Evolutionary conservation across 805 yeast species (phyloP).

Genomic region (Komagataella phaffii): DNA sequence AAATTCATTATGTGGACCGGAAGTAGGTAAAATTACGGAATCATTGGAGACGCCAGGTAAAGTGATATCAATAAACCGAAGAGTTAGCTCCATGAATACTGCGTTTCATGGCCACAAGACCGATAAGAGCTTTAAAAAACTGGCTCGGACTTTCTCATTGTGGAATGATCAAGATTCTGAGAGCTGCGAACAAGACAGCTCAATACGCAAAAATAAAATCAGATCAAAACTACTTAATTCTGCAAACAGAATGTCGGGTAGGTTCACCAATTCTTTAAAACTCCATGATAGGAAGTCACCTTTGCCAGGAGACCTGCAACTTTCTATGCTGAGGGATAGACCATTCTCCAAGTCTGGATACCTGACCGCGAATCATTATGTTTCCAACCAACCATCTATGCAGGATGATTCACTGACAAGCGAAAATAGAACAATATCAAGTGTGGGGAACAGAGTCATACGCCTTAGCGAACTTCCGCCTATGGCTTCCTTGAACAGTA

Average conservation of each 20-base stretch:
- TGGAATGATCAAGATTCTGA: slow-evolving; percentile 6
- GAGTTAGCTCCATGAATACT: neutral
- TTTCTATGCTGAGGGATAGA: neutral
- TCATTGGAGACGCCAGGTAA: neutral
- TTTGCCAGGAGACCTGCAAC: neutral
- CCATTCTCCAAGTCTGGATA: neutral
- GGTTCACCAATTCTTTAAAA: neutral
- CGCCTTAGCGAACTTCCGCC: slow-evolving; percentile 8
- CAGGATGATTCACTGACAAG: neutral
- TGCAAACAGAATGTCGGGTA: neutral
- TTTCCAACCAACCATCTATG: slow-evolving; percentile 1
- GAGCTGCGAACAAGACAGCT: neutral
- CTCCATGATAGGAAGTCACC: slow-evolving; percentile 5
- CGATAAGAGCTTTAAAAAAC: slow-evolving; percentile 5
- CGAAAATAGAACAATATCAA: slow-evolving; percentile 4
- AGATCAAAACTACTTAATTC: neutral
- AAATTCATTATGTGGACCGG: neutral
- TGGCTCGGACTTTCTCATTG: slow-evolving; percentile 12
- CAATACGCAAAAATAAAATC: neutral
- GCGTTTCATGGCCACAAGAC: neutral
- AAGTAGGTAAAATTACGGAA: neutral
- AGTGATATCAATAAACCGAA: neutral
- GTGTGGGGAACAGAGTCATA: slow-evolving; percentile 8
- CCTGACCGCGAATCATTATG: neutral
- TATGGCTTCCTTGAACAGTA: slow-evolving; percentile 30